Percentiles rank a stretch among this genome's conserved stretches.
Conservation (phyloP, 2,329 filamentous ascomycete species). For the Aspergillus fructus region DNA sequence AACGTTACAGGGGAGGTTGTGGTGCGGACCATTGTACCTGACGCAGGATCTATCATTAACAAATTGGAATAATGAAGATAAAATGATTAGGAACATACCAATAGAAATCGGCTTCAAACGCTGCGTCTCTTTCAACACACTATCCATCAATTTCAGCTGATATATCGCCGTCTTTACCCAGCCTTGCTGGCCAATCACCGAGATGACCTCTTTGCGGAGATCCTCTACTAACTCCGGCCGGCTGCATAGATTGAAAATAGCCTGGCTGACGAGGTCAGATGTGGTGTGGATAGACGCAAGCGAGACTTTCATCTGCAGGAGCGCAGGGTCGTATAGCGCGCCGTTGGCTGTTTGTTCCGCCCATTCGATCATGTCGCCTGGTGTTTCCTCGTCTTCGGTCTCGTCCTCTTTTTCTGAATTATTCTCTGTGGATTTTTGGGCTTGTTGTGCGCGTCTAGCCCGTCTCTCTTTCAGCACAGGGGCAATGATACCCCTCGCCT, state of each 20-base stretch:
- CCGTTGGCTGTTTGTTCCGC: constrained; percentile 24
- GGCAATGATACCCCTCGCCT: no score
- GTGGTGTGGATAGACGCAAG: constrained; percentile 25
- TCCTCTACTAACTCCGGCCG: constrained; percentile 9
- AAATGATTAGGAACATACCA: constrained; percentile 1
- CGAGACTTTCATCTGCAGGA: constrained; percentile 10
- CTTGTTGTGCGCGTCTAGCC: no score
- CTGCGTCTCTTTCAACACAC: constrained; percentile 42
- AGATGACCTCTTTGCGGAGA: constrained; percentile 22
- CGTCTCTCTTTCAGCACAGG: no score
- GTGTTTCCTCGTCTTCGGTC: constrained; percentile 19
- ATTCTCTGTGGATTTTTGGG: background rate
- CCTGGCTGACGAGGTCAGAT: constrained; percentile 23
- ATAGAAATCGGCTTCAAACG: constrained; percentile 30
- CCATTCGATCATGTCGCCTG: constrained; percentile 16
- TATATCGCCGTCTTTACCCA: constrained; percentile 39
- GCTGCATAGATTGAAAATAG: constrained; percentile 19
- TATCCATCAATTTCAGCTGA: constrained; percentile 44
- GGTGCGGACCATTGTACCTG: no score
- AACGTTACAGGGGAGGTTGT: constrained; percentile 1
- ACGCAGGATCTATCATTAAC: background rate
- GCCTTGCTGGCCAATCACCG: constrained; percentile 18
- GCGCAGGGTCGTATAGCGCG: background rate
- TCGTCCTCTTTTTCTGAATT: background rate
- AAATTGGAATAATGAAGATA: fast-evolving